Evolutionary conservation across 2,329 filamentous ascomycete species (phyloP).

Genomic region (Truncatella angustata): DNA sequence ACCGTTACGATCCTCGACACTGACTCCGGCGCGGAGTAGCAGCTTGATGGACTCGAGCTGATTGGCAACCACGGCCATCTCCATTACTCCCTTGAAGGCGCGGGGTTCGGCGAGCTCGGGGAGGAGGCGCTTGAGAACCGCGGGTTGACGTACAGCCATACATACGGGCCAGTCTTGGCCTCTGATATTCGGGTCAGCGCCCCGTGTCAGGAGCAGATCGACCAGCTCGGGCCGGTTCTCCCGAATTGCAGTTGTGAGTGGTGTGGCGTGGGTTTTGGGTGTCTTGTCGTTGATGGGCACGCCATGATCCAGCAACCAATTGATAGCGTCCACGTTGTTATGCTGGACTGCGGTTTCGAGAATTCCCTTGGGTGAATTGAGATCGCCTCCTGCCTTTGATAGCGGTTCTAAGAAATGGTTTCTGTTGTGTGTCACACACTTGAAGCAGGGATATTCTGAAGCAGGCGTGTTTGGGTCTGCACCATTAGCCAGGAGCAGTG

Average conservation of each 20-base stretch:
- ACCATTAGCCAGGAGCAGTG: conserved; percentile 53
- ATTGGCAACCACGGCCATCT: conserved; percentile 65
- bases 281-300: conserved; percentile 60
- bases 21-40: conserved; percentile 62
- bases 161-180: conserved; percentile 70
- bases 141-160: conserved; percentile 63
- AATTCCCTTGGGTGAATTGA: conserved; percentile 61
- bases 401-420: conserved; percentile 59
- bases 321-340: conserved; percentile 60
- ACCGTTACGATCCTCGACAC: conserved; percentile 69
- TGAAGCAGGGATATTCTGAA: conserved; percentile 65
- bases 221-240: conserved; percentile 59
- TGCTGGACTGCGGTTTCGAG: conserved; percentile 61
- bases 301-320: conserved; percentile 59
- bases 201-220: conserved; percentile 46
- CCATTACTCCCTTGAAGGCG: conserved; percentile 64
- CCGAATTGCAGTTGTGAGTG: conserved; percentile 64
- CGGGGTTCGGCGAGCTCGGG: conserved; percentile 55
- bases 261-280: conserved; percentile 53
- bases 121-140: conserved; percentile 58
- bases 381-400: conserved; percentile 58
- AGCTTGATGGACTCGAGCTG: conserved; percentile 67
- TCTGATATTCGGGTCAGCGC: conserved; percentile 49
- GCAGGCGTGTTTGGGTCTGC: conserved; percentile 63
- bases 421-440: conserved; percentile 66